Evolutionary conservation across 106 monocot species (phyloP).

Genomic region (Alisma plantagoaquatica): DNA sequence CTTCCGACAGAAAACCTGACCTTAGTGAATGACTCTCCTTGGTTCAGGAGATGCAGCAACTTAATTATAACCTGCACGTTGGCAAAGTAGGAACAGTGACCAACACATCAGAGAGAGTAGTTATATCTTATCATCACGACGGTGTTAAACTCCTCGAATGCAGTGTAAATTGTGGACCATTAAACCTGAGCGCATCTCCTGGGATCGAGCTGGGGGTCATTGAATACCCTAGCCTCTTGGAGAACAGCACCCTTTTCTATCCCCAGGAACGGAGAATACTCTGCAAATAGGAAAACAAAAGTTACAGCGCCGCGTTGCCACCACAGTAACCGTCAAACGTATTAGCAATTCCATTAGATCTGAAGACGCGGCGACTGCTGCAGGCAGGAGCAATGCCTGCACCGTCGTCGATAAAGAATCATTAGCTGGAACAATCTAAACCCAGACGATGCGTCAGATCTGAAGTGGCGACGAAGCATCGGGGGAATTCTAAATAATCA

Average conservation of each 20-base stretch:
- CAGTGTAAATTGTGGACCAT: too few relatives aligned
- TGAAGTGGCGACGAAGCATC: neutral
- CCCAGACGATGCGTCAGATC: neutral
- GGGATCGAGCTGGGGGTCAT: slow-evolving; percentile 94
- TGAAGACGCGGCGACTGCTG: neutral
- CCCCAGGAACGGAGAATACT: slow-evolving; percentile 89
- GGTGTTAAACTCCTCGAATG: too few relatives aligned
- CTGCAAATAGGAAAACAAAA: slow-evolving; percentile 27
- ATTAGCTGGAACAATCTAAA: slow-evolving; percentile 1
- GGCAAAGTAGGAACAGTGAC: too few relatives aligned
- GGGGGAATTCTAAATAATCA: too few relatives aligned
- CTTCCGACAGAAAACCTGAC: slow-evolving; percentile 28
- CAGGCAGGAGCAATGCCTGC: neutral
- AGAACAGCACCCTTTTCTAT: slow-evolving; percentile 95
- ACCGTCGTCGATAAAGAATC: neutral
- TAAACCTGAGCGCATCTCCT: slow-evolving; percentile 89
- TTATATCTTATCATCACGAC: too few relatives aligned
- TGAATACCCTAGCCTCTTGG: slow-evolving; percentile 94
- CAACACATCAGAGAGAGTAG: too few relatives aligned
- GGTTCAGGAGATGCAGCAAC: slow-evolving; percentile 82
- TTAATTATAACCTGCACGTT: slow-evolving; percentile 59
- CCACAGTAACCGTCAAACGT: too few relatives aligned
- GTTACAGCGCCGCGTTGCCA: neutral
- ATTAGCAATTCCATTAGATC: too few relatives aligned
- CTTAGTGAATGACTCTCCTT: slow-evolving; percentile 96